A percentile compares a stretch with the other conserved stretches of the same genome.
Conservation (phyloP, 495 filamentous ascomycete genomes). For the Chaetomium tenue region DNA sequence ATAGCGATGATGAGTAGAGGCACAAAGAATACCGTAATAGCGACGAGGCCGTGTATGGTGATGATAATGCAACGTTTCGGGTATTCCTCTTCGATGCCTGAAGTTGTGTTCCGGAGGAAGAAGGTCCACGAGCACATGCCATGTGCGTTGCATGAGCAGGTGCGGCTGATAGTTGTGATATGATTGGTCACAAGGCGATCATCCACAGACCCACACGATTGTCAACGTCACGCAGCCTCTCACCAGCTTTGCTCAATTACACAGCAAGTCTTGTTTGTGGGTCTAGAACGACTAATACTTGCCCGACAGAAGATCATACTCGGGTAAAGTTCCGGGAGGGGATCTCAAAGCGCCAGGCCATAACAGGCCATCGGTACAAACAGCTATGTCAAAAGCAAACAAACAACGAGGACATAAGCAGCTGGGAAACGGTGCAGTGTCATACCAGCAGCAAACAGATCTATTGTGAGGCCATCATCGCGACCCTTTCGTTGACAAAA, state of each 20-base stretch:
- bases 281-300: too few species aligned
- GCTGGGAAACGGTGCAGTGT: not conserved
- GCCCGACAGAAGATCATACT: too few species aligned
- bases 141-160: not conserved
- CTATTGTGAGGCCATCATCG: constrained; percentile 15
- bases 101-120: not conserved
- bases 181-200: constrained; percentile 1
- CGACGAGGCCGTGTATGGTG: not conserved
- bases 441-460: constrained; percentile 14
- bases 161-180: not conserved
- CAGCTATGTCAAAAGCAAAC: not conserved
- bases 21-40: not conserved
- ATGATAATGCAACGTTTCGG: too few species aligned
- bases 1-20: not conserved
- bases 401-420: not conserved
- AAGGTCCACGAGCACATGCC: constrained; percentile 14
- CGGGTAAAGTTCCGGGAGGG: too few species aligned
- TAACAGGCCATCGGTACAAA: too few species aligned
- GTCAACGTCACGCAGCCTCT: not conserved
- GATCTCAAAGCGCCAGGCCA: too few species aligned
- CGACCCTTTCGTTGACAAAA: not conserved
- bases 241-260: too few species aligned
- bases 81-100: not conserved
- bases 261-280: too few species aligned
- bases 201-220: constrained; percentile 1